phyloP scores from a whole-genome alignment of 495 filamentous ascomycete species.

The Rostrohypoxylon terebratum region DNA sequence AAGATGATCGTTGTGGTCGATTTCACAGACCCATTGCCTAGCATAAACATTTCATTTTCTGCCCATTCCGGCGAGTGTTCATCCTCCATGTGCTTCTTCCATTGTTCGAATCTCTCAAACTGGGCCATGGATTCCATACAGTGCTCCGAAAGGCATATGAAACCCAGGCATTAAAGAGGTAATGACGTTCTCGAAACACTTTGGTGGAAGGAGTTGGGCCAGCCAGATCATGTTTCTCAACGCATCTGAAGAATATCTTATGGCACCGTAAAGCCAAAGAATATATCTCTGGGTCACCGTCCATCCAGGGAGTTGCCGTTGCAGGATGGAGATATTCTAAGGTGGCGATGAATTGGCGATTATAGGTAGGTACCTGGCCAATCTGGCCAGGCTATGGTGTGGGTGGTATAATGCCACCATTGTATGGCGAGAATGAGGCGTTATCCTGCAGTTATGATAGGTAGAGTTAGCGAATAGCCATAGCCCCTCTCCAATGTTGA shows the following conservation, averaged over 20 bases:
- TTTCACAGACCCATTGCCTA: constrained; percentile 1
- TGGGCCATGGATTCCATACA: neutral
- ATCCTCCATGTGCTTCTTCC: constrained; percentile 5
- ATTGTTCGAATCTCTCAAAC: constrained; percentile 2
- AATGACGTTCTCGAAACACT: neutral
- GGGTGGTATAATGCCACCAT: too few relatives aligned
- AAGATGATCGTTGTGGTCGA: neutral
- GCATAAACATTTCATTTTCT: neutral
- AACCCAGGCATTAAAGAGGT: constrained; percentile 6
- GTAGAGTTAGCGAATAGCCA: neutral
- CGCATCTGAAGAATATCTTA: neutral
- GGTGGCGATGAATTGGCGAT: neutral
- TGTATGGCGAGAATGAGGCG: too few relatives aligned
- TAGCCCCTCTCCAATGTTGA: neutral
- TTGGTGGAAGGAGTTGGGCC: neutral
- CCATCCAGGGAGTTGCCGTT: neutral
- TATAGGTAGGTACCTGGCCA: neutral
- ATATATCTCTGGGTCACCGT: neutral
- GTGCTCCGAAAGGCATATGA: constrained; percentile 5
- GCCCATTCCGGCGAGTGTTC: neutral
- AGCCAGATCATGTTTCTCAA: neutral
- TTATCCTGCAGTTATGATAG: neutral
- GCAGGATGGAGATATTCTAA: too few relatives aligned
- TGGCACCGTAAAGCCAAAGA: neutral
- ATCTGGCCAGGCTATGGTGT: too few relatives aligned